Evolutionary conservation across 352 stramenopile species (phyloP), one percentile per base, ranked within the genome.

Genomic region (Phytophthora idaei): DNA sequence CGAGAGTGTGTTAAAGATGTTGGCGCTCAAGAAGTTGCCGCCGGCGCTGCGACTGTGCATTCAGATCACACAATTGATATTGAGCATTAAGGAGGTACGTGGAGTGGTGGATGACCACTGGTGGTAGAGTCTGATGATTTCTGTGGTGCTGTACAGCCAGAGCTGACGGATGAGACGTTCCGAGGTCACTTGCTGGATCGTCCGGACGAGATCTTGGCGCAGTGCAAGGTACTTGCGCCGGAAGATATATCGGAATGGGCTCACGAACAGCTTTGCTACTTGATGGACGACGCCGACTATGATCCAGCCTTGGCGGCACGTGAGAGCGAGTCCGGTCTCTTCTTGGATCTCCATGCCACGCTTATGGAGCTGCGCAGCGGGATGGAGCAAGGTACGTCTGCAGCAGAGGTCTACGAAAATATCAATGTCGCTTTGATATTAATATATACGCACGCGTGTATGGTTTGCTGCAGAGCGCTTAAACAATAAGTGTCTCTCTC

Each of bases 241-340:
- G 39, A 71, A n/a, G 39, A 64, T 10, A 56, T 91, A 21, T 69
- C 69, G 2, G 69, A 88, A 32, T 61, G 49, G 39, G 64, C 59
- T 21, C 74, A 83, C 32, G 78, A 89, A 15, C 63, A 77, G 15
- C 47, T 92, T 15, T 90, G 81, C 37, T 60, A 41, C 6, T 60
- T 89, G 21, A 76, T 80, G 50, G 76, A 89, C 12, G 77, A 90
- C 28, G 76, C 68, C 0, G 76, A 75, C 34, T 90, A 90, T 50
- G 79, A 92, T 28, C 67, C 83, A 1, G 73, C 76, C 10, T 54
- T 72, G 10, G 81, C 83, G 0, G 83, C 83, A 5, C 64, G 83
- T 4, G 79, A 90, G 61, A 92, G 79, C 55, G 81, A 89, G 46
- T 82, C 69, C 0, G 83, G 83, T 0, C 62, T 92, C 34, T 92